phyloP scores from a whole-genome alignment of 169 alveolate genomes.

The Eimeria necatrix region DNA sequence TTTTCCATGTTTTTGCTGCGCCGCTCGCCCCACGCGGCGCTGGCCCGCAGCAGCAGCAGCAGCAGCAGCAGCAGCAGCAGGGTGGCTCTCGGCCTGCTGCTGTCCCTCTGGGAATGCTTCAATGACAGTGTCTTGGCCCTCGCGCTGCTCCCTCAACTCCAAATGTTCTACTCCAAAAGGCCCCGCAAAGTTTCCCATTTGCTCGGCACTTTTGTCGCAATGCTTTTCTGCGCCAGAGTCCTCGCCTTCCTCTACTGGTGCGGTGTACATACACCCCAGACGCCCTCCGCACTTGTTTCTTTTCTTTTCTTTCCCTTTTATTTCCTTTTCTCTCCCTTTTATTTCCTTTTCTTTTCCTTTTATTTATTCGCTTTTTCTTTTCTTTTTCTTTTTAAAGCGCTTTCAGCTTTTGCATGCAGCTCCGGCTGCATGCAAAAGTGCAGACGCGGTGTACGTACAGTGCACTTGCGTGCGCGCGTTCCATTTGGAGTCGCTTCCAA shows the following conservation, averaged over 20 bases:
- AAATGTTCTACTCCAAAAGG: constrained; percentile 84
- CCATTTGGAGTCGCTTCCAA: no score
- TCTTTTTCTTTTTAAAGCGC: not conserved
- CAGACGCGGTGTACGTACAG: no score
- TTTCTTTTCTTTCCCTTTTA: not conserved
- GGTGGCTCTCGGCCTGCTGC: constrained; percentile 61
- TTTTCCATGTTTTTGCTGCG: constrained; percentile 74
- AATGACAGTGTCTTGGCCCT: constrained; percentile 84
- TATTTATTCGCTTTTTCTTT: no score
- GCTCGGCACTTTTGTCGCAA: constrained; percentile 83
- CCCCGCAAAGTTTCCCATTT: constrained; percentile 84
- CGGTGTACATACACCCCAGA: not conserved
- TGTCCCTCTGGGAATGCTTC: constrained; percentile 86
- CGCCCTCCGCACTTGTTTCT: not conserved
- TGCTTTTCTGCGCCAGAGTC: constrained; percentile 84
- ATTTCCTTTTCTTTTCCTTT: not conserved
- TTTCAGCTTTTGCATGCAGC: not conserved
- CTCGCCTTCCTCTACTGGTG: constrained; percentile 84
- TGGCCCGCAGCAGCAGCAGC: constrained; percentile 58
- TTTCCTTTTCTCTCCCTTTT: not conserved
- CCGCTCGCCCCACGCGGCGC: constrained; percentile 66
- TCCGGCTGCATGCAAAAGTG: no score
- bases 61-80: constrained; percentile 77
- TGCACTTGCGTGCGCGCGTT: no score
- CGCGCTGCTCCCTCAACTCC: constrained; percentile 86